phyloP scores from a whole-genome alignment of 768 basidiomycete species.

The Cubamyces sp. region DNA sequence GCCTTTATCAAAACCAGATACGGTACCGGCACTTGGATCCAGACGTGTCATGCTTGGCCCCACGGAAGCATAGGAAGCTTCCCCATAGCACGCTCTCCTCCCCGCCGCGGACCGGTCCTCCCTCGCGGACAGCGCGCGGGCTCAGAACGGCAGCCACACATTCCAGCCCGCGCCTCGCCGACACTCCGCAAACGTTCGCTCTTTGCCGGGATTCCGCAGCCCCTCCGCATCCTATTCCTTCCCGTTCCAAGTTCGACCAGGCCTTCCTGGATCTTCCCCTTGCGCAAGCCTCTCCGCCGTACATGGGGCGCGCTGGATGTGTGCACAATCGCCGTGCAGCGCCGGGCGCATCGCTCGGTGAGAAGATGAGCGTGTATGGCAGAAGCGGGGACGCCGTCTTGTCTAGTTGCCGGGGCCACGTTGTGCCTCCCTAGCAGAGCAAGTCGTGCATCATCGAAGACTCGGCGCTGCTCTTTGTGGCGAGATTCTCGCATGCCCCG shows the following conservation, averaged over 20 bases:
- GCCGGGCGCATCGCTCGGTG: neutral
- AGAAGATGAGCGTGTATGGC: neutral
- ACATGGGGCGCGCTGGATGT: too few relatives aligned
- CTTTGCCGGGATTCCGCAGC: neutral
- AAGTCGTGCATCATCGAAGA: neutral
- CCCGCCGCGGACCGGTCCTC: neutral
- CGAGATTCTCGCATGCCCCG: slow-evolving; percentile 1
- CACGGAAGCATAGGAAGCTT: too few relatives aligned
- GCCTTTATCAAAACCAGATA: too few relatives aligned
- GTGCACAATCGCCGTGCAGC: slow-evolving; percentile 1
- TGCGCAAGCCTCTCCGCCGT: too few relatives aligned
- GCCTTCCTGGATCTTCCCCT: too few relatives aligned
- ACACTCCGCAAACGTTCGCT: neutral
- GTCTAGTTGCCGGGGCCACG: slow-evolving; percentile 12
- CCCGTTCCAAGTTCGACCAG: too few relatives aligned
- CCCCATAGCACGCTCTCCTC: neutral
- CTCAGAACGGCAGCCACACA: neutral
- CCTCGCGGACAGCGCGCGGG: slow-evolving; percentile 6
- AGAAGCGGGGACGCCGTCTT: slow-evolving; percentile 2
- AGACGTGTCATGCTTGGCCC: too few relatives aligned
- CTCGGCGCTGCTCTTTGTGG: neutral
- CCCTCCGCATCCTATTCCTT: neutral
- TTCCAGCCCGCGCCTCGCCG: neutral
- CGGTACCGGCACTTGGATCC: too few relatives aligned
- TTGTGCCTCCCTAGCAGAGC: neutral